Conservation (phyloP, 1,139 yeast genomes). For the Kurtzmaniella quercitrusa region DNA sequence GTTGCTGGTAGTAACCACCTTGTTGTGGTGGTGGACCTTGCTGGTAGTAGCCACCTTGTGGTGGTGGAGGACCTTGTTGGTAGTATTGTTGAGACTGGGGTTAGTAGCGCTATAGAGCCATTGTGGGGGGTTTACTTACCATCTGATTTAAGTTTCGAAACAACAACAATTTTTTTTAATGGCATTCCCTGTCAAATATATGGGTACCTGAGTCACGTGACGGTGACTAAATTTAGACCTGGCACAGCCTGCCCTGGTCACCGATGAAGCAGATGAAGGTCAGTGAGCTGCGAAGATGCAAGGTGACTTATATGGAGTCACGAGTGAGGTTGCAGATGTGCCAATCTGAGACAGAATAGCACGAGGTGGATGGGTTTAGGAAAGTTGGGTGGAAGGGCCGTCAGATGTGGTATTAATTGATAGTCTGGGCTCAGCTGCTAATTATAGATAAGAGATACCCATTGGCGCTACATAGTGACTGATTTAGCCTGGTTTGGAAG, state of each 20-base stretch:
- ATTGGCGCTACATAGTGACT: too few species aligned
- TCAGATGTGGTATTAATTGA: too few species aligned
- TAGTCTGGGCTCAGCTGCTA: too few species aligned
- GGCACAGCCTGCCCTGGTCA: neutral
- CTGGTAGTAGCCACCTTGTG: conserved; percentile 27
- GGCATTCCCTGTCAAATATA: neutral
- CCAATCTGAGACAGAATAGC: too few species aligned
- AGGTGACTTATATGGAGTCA: neutral
- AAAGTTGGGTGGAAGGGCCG: too few species aligned
- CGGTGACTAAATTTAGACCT: neutral
- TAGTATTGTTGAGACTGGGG: conserved; percentile 18
- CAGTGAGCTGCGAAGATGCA: neutral
- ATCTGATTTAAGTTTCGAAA: neutral
- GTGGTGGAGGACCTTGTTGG: conserved; percentile 34
- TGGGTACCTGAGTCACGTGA: neutral
- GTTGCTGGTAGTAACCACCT: conserved; percentile 33
- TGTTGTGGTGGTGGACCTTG: conserved; percentile 32
- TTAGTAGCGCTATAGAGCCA: neutral
- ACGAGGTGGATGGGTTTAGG: too few species aligned
- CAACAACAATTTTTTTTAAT: neutral
- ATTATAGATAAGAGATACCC: too few species aligned
- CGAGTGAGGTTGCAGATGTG: neutral
- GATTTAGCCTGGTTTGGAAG: too few species aligned
- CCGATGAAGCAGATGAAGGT: neutral
- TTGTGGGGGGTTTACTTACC: conserved; percentile 1